These are phyloP conservation scores for Globisporangium rhizosaccharum DNA, from an alignment of 352 stramenopile species.

Conservation along the genomic window DNA sequence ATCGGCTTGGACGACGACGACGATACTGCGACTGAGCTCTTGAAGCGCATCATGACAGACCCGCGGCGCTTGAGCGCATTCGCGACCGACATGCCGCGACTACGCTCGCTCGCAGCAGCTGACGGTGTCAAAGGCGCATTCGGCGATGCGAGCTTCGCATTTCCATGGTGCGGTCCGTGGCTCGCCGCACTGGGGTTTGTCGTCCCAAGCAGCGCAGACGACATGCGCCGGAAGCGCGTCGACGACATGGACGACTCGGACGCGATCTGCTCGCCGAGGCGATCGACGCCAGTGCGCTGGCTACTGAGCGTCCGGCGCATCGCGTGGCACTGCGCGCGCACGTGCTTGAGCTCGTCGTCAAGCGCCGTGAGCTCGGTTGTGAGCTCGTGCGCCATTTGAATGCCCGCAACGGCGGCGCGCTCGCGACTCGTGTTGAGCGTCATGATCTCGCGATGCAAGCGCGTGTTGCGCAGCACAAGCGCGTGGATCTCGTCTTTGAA, in stretches of 20 bases:
- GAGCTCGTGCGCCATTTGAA: slow-evolving; percentile 37
- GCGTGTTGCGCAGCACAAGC: slow-evolving; percentile 54
- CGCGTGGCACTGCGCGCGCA: slow-evolving; percentile 38
- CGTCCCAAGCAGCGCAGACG: slow-evolving; percentile 9
- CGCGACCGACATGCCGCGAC: slow-evolving; percentile 27
- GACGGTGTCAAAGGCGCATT: neutral
- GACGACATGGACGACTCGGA: slow-evolving; percentile 14
- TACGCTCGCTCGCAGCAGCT: neutral
- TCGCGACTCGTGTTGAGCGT: slow-evolving; percentile 43
- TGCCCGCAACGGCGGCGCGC: slow-evolving; percentile 28
- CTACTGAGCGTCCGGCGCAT: slow-evolving; percentile 26
- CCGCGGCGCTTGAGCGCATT: slow-evolving; percentile 9
- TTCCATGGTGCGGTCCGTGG: neutral
- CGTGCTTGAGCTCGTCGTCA: slow-evolving; percentile 26
- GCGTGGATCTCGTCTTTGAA: slow-evolving; percentile 50
- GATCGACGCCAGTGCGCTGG: slow-evolving; percentile 18
- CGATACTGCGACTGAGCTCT: slow-evolving; percentile 1
- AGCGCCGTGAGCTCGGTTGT: slow-evolving; percentile 41
- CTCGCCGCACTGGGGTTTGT: neutral
- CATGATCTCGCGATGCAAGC: slow-evolving; percentile 60
- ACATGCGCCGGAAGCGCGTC: slow-evolving; percentile 18
- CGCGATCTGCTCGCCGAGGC: slow-evolving; percentile 10
- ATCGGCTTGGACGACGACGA: neutral
- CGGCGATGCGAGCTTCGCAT: slow-evolving; percentile 12
- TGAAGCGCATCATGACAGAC: slow-evolving; percentile 16